Evolutionary conservation across 176 grass and related monocot species (phyloP), one percentile per base, ranked within the genome.

Genomic region (Raddia guianensis): DNA sequence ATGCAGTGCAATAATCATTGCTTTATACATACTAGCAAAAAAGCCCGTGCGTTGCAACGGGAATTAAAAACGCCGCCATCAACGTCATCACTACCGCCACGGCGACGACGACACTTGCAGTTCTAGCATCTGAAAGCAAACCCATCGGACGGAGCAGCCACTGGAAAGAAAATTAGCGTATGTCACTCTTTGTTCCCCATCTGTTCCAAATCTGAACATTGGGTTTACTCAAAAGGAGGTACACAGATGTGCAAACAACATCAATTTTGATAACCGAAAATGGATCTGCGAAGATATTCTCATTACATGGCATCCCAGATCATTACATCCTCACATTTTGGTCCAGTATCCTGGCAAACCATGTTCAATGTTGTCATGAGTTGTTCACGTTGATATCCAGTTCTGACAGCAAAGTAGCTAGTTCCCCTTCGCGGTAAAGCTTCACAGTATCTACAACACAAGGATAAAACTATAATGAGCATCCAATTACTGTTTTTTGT

Each of bases 391-490:
- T 40, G 65, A 91, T 85, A 77, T 91, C 80, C 69, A 98, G 49
- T 51, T 94, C 86, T 1, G 86, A 82, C 43, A 94, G 67, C 90
- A 94, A 57, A 70, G 76, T 87, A 83, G 82, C 85, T 46, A 94
- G 83, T 42, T 97, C 87, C 57, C 95, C 92, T 72, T 94, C 90
- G 66, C 73, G 87, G 73, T 94, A 68, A 69, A 97, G 90, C 75
- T 92, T 94, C 80, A 98, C 79, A 1, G 95, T 98, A 83, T 98
- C 92, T 98, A 77, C 77, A 89, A 4, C 66, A 90, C 60, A 86
- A 68, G 62, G 62, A 73, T 2, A 48, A 9, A 4, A 12, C 34
- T 15, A 34, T 15, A 27, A 27, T 79, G 63, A 90, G 27, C 63
- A 49, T 63, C 37, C 9, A 56, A 11, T n/a, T 2, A 82, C 9